Conservation (phyloP, 1,139 yeast genomes). For the Suhomyces chickasaworum region DNA sequence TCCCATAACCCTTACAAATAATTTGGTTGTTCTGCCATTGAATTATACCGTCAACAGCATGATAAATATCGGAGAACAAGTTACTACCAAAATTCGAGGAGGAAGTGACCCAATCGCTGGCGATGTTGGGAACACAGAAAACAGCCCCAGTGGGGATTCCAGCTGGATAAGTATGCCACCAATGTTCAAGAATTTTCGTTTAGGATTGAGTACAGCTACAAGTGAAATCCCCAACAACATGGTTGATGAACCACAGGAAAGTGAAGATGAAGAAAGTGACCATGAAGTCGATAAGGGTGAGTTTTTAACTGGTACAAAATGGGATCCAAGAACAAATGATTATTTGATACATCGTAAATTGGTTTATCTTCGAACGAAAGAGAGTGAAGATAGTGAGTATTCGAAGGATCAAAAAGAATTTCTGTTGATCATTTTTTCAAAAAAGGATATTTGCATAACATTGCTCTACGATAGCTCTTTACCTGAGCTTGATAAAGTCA, state of each 20-base stretch:
- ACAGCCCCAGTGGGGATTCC: not conserved
- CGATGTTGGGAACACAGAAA: not conserved
- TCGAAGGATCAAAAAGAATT: conserved; percentile 26
- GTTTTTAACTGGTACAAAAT: conserved; percentile 31
- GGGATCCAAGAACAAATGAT: conserved; percentile 18
- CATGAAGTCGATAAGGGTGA: conserved; percentile 23
- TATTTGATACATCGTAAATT: conserved; percentile 23
- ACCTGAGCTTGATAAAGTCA: conserved; percentile 23
- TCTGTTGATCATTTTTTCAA: conserved; percentile 34
- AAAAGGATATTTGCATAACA: conserved; percentile 27
- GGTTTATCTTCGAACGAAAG: conserved; percentile 28
- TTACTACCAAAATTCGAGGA: conserved; percentile 6
- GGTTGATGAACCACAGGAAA: not conserved
- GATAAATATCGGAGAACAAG: conserved; percentile 19
- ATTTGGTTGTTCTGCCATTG: conserved; percentile 43
- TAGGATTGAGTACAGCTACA: conserved; percentile 1
- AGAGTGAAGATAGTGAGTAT: conserved; percentile 7
- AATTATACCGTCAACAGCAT: conserved; percentile 41
- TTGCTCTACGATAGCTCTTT: conserved; percentile 36
- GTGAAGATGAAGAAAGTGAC: conserved; percentile 20
- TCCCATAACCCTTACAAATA: conserved; percentile 40
- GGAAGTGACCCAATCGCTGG: conserved; percentile 10
- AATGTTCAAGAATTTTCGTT: conserved; percentile 18
- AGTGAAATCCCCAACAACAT: not conserved
- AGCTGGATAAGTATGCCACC: conserved; percentile 33